Conservation (phyloP, 2,329 filamentous ascomycete species). For the Boeremia lycopersici region DNA sequence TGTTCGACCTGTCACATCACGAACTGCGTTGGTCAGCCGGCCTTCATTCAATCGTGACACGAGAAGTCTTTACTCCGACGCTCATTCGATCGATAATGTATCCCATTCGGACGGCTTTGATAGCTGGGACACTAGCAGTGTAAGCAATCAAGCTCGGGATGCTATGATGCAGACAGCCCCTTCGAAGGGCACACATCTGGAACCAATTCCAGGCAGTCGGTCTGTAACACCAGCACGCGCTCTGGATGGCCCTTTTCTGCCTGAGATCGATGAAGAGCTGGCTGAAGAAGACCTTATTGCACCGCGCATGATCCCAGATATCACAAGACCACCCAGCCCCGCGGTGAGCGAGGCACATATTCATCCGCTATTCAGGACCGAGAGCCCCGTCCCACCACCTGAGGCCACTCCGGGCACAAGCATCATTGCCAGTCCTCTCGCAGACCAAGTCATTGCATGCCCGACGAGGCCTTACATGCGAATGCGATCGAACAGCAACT, state of each 20-base stretch:
- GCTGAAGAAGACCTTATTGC: conserved; percentile 38
- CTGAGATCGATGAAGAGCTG: conserved; percentile 28
- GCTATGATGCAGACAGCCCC: conserved; percentile 41
- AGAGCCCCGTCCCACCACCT: conserved; percentile 71
- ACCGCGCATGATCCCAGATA: conserved; percentile 43
- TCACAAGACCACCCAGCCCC: conserved; percentile 47
- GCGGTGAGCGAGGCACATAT: conserved; percentile 68
- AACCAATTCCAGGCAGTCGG: conserved; percentile 73
- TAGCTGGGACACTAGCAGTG: conserved; percentile 74
- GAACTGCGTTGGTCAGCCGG: conserved; percentile 43
- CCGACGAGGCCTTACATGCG: conserved; percentile 44
- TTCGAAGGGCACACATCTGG: conserved; percentile 61
- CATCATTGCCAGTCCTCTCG: conserved; percentile 72
- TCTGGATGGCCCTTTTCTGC: conserved; percentile 58
- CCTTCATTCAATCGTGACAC: conserved; percentile 40
- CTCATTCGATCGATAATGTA: conserved; percentile 42
- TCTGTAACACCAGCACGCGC: conserved; percentile 68
- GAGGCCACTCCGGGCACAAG: conserved; percentile 69
- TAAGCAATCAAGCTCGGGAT: conserved; percentile 67
- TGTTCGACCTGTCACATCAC: conserved; percentile 47
- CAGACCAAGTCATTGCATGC: conserved; percentile 64
- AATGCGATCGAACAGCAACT: conserved; percentile 43
- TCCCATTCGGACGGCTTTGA: conserved; percentile 67
- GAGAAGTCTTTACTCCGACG: conserved; percentile 44
- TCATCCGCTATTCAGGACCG: conserved; percentile 77